Percentiles rank a stretch among this genome's conserved stretches.
Evolutionary conservation across 805 yeast genomes (phyloP).

Genomic region (Kodamaea laetipori): DNA sequence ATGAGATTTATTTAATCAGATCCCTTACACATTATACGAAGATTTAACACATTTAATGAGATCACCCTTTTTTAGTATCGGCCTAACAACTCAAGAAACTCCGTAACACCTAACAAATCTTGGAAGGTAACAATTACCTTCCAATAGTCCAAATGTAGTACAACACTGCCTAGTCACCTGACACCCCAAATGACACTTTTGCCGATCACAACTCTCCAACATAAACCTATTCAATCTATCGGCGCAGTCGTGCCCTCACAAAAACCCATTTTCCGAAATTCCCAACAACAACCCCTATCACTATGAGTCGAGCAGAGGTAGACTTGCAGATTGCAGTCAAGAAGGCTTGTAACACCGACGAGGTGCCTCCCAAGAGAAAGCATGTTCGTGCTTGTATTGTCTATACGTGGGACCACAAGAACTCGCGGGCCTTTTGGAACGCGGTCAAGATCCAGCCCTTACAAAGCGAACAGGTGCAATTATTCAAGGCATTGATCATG

Average conservation of each 20-base stretch:
- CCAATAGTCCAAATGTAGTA: too few relatives aligned
- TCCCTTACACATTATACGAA: too few relatives aligned
- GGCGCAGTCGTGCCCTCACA: neutral
- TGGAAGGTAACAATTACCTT: too few relatives aligned
- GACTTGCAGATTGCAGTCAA: constrained; percentile 57
- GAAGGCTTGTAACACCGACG: constrained; percentile 86
- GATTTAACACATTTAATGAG: too few relatives aligned
- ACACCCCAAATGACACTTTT: too few relatives aligned
- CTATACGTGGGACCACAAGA: constrained; percentile 93
- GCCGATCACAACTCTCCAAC: too few relatives aligned
- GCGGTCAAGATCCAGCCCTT: constrained; percentile 77
- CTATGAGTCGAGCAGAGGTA: constrained; percentile 49
- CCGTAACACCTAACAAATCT: too few relatives aligned
- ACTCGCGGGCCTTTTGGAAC: constrained; percentile 83
- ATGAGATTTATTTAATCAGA: too few relatives aligned
- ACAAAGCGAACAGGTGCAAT: constrained; percentile 77
- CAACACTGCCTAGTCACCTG: too few relatives aligned
- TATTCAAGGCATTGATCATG: constrained; percentile 82
- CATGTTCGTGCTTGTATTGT: constrained; percentile 96
- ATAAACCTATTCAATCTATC: too few relatives aligned
- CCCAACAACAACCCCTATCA: neutral
- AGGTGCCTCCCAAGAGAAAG: constrained; percentile 91
- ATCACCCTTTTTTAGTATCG: too few relatives aligned
- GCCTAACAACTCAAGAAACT: too few relatives aligned
- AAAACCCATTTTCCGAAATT: neutral